Evolutionary conservation across 2,329 filamentous ascomycete genomes (phyloP).

Genomic region (Colletotrichum scovillei): DNA sequence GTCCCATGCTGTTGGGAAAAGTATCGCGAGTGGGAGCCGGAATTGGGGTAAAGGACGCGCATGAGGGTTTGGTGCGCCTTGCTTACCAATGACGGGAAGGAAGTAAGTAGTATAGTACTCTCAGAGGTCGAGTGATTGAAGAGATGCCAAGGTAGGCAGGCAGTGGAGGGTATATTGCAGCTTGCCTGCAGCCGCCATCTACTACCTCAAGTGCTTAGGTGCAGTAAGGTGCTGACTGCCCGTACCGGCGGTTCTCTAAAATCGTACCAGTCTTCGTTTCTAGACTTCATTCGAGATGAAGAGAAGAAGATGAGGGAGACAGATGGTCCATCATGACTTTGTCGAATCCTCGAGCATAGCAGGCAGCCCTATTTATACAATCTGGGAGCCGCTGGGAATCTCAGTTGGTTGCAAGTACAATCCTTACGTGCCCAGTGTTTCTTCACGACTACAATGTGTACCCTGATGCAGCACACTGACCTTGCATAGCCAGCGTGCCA

Average conservation of each 20-base stretch:
- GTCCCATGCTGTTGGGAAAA: neutral
- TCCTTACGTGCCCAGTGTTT: neutral
- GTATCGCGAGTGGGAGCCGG: neutral
- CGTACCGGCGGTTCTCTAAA: neutral
- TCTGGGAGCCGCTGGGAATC: neutral
- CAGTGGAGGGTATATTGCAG: neutral
- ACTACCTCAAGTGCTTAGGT: neutral
- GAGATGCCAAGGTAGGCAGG: no score
- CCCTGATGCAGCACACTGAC: slow-evolving; percentile 9
- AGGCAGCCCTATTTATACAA: neutral
- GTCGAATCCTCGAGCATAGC: neutral
- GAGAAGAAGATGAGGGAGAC: neutral
- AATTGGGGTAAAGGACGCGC: neutral
- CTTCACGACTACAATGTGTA: neutral
- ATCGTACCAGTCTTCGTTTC: neutral
- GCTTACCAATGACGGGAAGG: neutral
- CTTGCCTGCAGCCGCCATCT: neutral
- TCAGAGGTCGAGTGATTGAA: neutral
- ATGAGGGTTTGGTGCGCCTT: neutral
- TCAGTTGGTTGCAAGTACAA: neutral
- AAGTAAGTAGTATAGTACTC: neutral
- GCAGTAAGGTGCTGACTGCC: neutral
- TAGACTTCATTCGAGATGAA: neutral
- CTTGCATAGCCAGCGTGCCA: slow-evolving; percentile 2
- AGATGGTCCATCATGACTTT: neutral